These are phyloP conservation scores for Phytopythium aichiense DNA, from an alignment of 352 stramenopile genomes.

Conservation along the genomic window DNA sequence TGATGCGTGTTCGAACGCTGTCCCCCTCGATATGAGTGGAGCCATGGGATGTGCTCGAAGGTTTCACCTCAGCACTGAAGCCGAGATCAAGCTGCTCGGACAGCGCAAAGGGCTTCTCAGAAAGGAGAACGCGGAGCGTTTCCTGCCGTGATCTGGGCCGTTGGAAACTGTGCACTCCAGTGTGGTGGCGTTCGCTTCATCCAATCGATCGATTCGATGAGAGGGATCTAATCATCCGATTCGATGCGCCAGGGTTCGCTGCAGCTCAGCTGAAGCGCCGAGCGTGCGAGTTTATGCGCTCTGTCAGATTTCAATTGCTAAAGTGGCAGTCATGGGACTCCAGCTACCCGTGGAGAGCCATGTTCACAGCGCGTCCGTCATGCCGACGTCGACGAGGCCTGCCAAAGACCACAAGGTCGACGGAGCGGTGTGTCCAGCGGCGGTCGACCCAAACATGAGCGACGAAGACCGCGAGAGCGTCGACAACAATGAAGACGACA, in stretches of 20 bases:
- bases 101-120: not conserved
- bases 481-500: conserved; percentile 7
- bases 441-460: not conserved
- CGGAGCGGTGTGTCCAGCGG: not conserved
- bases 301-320: not conserved
- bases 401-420: not conserved
- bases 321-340: not conserved
- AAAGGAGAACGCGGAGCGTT: not conserved
- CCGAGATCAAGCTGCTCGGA: not conserved
- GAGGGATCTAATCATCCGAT: not conserved
- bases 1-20: not conserved
- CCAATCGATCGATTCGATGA: not conserved
- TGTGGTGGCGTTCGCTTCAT: not conserved
- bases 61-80: not conserved
- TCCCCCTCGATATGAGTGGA: not conserved
- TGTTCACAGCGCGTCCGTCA: not conserved
- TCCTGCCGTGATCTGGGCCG: not conserved
- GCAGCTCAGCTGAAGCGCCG: not conserved
- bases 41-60: not conserved
- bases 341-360: not conserved
- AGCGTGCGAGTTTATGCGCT: not conserved
- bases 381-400: not conserved
- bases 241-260: not conserved
- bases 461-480: conserved; percentile 4
- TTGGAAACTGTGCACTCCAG: not conserved